Evolutionary conservation across 1,139 yeast genomes (phyloP).

Genomic region (Suhomyces bolitotheri): DNA sequence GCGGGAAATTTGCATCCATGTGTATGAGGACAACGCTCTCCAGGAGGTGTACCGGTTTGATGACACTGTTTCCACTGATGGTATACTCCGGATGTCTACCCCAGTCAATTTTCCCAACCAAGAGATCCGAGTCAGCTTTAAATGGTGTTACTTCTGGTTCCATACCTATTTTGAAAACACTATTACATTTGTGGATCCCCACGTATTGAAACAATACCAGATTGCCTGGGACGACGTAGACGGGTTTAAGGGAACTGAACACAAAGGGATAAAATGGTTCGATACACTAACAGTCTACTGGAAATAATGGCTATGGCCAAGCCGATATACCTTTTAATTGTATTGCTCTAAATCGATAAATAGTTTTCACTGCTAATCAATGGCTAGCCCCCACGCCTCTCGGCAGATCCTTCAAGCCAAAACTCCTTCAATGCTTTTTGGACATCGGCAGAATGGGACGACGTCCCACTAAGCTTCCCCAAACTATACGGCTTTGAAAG

Average conservation of each 20-base stretch:
- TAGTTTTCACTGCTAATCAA: neutral
- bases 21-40: neutral
- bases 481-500: conserved; percentile 33
- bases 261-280: conserved; percentile 55
- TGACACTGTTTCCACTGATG: neutral
- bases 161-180: conserved; percentile 18
- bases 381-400: conserved; percentile 61
- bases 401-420: conserved; percentile 52
- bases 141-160: conserved; percentile 23
- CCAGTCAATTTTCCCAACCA: neutral
- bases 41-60: neutral
- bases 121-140: conserved; percentile 3
- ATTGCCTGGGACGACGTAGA: conserved; percentile 62
- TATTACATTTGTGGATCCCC: neutral
- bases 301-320: too few relatives aligned
- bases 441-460: conserved; percentile 47
- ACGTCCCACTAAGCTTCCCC: conserved; percentile 28
- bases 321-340: neutral
- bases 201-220: neutral
- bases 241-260: conserved; percentile 63
- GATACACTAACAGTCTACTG: conserved; percentile 24
- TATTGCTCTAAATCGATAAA: too few relatives aligned
- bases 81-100: neutral
- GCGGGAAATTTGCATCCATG: conserved; percentile 1
- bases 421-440: conserved; percentile 56